Conservation (phyloP, 2,329 filamentous ascomycete genomes). For the Calonectria henricotiae region DNA sequence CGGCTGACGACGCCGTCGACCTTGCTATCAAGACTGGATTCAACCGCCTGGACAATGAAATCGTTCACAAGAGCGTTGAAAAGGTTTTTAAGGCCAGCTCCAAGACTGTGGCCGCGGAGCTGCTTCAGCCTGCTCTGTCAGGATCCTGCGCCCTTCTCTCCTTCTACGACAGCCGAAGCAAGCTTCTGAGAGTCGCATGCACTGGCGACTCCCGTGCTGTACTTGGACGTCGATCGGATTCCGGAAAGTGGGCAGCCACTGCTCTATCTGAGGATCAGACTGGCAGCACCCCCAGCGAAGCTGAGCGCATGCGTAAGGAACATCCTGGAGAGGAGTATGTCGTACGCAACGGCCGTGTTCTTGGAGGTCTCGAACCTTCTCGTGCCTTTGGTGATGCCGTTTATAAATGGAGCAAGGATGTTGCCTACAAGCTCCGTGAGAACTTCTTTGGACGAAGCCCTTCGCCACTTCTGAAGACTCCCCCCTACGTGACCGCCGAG, state of each 20-base stretch:
- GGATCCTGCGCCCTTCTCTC: constrained; percentile 97
- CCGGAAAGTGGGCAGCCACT: constrained; percentile 93
- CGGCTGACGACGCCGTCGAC: constrained; percentile 87
- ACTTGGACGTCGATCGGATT: constrained; percentile 82
- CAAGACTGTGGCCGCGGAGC: constrained; percentile 91
- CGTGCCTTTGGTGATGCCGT: constrained; percentile 96
- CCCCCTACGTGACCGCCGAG: constrained; percentile 97
- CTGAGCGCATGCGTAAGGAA: constrained; percentile 83
- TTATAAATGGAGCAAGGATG: constrained; percentile 95
- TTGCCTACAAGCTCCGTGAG: constrained; percentile 85
- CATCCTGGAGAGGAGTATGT: constrained; percentile 94
- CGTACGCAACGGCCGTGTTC: constrained; percentile 88
- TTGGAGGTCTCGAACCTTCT: constrained; percentile 93
- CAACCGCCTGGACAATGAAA: constrained; percentile 90
- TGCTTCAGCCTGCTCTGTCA: constrained; percentile 92
- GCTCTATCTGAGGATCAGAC: constrained; percentile 95
- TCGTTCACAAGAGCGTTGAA: constrained; percentile 92
- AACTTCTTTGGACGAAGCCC: constrained; percentile 91
- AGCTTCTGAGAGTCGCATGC: constrained; percentile 92
- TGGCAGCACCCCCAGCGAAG: constrained; percentile 89
- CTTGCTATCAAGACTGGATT: constrained; percentile 95
- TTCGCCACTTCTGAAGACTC: constrained; percentile 85
- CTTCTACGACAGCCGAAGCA: constrained; percentile 92
- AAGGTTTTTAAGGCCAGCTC: constrained; percentile 92
- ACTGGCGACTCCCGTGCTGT: constrained; percentile 98